Base-by-base conservation (phyloP, 176 grass and related monocot species). In the Oryza coarctata region DNA sequence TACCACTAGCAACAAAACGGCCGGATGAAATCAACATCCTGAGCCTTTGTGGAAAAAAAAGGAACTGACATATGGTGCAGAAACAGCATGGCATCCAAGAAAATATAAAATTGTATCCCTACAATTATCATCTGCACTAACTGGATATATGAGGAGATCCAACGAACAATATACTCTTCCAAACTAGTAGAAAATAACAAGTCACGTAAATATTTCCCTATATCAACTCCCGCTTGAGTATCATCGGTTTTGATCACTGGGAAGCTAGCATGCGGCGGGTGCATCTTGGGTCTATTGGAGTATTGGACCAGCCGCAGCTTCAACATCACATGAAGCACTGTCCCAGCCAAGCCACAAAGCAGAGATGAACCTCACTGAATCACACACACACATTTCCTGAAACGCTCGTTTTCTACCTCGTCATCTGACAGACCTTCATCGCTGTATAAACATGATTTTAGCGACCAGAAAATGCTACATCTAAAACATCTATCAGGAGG, bases 371-470 rank as follows among this genome's bases (percentile, higher is more conserved):
- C 74, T 78, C 79, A 97, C 85, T 93, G 91, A 30, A 97, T 90
- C 61, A 88, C 89, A 38, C 94, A 97, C 70, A 94, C 91, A 5
- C 94, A 97, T 85, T 88, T 94, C 80, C 89, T 92, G 79, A 92
- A 90, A 55, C 82, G 76, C 15, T 88, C 83, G 1, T 79, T 79
- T 63, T 90, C 89, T 30, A 30, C 79, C 33, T 97, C 89, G 10
- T 94, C 91, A 5, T 97, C 94, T 57, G 94, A 92, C 32, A 85
- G 60, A 12, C 91, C 94, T 72, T 88, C 84, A 55, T 92, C 89
- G 38, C 94, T 97, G 89, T 71, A 41, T 12, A 85, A 86, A 75
- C 17, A 83, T 40, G 64, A n/a, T 25, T 55, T 38, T 13, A 30
- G 20, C 30, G 23, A 25, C 82, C 30, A 87, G 65, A 65, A 31